Evolutionary conservation across 2,329 filamentous ascomycete species (phyloP), one percentile per base, ranked within the genome.

Genomic region (Sporothrix protearum): DNA sequence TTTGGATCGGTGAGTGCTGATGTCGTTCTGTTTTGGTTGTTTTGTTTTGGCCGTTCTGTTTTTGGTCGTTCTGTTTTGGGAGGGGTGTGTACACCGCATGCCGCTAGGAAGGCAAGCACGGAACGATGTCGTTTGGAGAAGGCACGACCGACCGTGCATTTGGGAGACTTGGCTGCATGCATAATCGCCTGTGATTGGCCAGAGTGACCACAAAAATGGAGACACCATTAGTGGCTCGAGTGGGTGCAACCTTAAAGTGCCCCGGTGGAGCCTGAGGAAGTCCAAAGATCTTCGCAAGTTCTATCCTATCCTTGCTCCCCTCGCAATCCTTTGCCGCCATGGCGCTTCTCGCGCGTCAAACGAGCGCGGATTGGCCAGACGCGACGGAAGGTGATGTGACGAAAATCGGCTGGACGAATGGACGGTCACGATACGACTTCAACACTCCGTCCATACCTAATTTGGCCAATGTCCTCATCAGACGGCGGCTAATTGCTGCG

Each of bases 311-410:
- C n/a, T n/a, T n/a, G n/a, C n/a, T n/a, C n/a, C n/a, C n/a, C n/a
- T n/a, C n/a, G n/a, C n/a, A n/a, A 64, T 45, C 69, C 42, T 71
- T 68, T 68, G 57, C 64, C 70, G 36, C 33, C 36, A 33, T 49
- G 71, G 71, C 71, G 71, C 71, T 69, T 72, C 64, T 69, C 55
- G 70, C 70, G 70, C 70, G 55, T 25, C 55, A 71, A 45, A 47
- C 51, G 51, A 22, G 36, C 53, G 53, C 53, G 68, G 53, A 47
- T 61, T 59, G 68, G 68, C 68, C 36, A 22, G 53, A 16, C 47
- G 19, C 28, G 12, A 68, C 30, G 12, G 33, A 19, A 7, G 30
- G 42, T 51, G 42, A 55, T 68, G 66, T 68, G 66, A 68, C 25
- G 66, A 55, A 39, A 68, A 55, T 16, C 9, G 19, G 14, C n/a